Conservation (phyloP, 495 filamentous ascomycete genomes). For the Penicillium turbatum region DNA sequence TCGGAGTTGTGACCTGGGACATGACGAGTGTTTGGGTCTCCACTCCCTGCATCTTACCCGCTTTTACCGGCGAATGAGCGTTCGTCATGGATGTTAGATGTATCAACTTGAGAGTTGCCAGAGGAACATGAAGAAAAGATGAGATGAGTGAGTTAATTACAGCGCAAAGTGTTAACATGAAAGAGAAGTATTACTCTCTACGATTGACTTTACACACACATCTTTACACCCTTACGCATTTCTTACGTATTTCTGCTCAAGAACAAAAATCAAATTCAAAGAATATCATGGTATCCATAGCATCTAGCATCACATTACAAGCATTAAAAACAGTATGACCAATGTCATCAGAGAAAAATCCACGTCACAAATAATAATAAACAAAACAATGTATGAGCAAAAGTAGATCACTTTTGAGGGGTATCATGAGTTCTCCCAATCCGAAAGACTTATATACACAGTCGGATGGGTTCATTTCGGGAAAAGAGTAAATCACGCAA, state of each 20-base stretch:
- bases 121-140: too few species aligned
- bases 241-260: too few species aligned
- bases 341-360: too few species aligned
- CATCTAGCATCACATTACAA: constrained; percentile 23
- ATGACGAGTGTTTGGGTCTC: constrained; percentile 35
- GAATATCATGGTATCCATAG: constrained; percentile 34
- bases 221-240: too few species aligned
- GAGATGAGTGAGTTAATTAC: too few species aligned
- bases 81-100: neutral
- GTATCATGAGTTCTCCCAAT: neutral
- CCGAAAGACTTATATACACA: constrained; percentile 19
- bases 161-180: too few species aligned
- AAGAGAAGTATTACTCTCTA: too few species aligned
- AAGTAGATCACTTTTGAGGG: neutral
- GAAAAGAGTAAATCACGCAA: neutral
- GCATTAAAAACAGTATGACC: constrained; percentile 15
- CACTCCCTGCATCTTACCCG: constrained; percentile 26
- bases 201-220: too few species aligned
- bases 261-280: too few species aligned
- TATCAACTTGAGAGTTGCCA: too few species aligned
- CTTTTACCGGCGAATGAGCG: constrained; percentile 18
- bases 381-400: neutral
- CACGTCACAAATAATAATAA: neutral
- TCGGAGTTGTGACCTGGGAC: constrained; percentile 33
- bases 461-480: constrained; percentile 1